Conservation (phyloP, 352 stramenopile genomes). For the Phytophthora fragariae region DNA sequence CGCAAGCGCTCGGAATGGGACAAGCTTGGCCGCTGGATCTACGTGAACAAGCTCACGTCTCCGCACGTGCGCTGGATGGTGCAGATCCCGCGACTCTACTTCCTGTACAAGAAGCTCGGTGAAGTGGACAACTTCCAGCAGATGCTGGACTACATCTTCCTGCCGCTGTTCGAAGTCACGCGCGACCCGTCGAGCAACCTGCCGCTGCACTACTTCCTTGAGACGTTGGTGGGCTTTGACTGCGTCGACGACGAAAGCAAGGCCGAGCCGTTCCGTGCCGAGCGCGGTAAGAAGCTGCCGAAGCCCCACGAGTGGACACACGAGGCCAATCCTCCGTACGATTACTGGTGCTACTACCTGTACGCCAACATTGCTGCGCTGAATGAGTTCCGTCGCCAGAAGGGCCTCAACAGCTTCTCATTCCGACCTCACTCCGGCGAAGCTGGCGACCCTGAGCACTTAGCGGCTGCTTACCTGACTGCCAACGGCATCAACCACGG, state of each 20-base stretch:
- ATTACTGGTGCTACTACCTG: constrained; percentile 98
- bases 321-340: constrained; percentile 93
- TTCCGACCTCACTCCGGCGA: constrained; percentile 99
- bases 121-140: constrained; percentile 96
- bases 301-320: constrained; percentile 89
- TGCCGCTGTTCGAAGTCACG: constrained; percentile 98
- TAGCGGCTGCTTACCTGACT: constrained; percentile 91
- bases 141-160: constrained; percentile 99
- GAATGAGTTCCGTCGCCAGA: constrained; percentile 93
- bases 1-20: constrained; percentile 95
- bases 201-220: constrained; percentile 92
- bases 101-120: constrained; percentile 95
- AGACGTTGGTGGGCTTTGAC: constrained; percentile 98
- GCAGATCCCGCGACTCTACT: constrained; percentile 97
- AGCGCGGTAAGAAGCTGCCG: constrained; percentile 78
- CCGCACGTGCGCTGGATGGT: constrained; percentile 98
- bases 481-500: constrained; percentile 98
- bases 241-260: constrained; percentile 99
- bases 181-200: constrained; percentile 94
- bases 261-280: constrained; percentile 84
- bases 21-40: constrained; percentile 97
- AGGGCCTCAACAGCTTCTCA: constrained; percentile 93
- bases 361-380: constrained; percentile 97
- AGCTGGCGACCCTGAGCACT: constrained; percentile 97
- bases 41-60: constrained; percentile 90